Conservation (phyloP, 768 basidiomycete genomes). For the Daedaleopsis sinensis region DNA sequence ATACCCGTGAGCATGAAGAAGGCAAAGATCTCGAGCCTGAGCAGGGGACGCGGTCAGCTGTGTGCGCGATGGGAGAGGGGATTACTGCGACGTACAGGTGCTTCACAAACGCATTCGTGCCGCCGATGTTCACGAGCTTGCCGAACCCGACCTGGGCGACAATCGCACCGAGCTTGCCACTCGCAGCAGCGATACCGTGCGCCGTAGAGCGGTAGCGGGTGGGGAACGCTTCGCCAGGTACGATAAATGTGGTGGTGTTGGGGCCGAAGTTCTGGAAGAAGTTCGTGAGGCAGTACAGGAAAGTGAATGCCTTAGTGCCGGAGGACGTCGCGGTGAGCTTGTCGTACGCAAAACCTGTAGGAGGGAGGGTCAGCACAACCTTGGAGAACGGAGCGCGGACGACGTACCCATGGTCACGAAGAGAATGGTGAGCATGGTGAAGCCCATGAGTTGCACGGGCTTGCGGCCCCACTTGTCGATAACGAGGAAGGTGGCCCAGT, state of each 20-base stretch:
- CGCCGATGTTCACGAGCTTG: constrained; percentile 69
- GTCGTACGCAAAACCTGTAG: constrained; percentile 67
- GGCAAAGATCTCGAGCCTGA: constrained; percentile 77
- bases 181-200: constrained; percentile 83
- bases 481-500: constrained; percentile 64
- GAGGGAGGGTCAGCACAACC: neutral
- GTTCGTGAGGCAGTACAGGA: constrained; percentile 84
- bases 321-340: constrained; percentile 47
- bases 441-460: constrained; percentile 48
- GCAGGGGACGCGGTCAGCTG: neutral
- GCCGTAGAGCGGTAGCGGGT: constrained; percentile 87
- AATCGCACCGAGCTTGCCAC: constrained; percentile 84
- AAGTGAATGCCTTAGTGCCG: constrained; percentile 65
- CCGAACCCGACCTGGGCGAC: constrained; percentile 79
- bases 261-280: constrained; percentile 93
- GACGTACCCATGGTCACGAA: constrained; percentile 34
- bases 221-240: constrained; percentile 85
- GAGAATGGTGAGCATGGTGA: constrained; percentile 36
- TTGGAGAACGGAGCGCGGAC: neutral
- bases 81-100: constrained; percentile 58
- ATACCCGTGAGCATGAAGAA: constrained; percentile 87
- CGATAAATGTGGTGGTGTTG: constrained; percentile 78
- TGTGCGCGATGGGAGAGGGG: too few relatives aligned
- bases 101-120: constrained; percentile 58
- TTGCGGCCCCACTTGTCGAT: constrained; percentile 84